phyloP scores from a whole-genome alignment of 805 yeast species.

The Metschnikowia koreensis region DNA sequence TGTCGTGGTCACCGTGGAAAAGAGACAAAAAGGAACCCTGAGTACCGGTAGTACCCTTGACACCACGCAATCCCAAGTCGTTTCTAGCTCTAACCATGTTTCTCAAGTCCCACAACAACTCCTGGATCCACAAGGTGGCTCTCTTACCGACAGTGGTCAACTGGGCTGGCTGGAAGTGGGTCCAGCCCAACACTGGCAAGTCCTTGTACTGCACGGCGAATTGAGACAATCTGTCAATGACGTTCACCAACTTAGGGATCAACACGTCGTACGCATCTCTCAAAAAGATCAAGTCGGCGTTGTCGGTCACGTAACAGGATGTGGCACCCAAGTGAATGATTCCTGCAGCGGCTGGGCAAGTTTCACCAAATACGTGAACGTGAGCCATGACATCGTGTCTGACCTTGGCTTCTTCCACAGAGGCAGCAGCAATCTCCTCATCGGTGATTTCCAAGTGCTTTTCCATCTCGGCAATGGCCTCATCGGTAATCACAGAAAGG shows the following conservation, averaged over 20 bases:
- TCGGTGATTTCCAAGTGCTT: slow-evolving; percentile 80
- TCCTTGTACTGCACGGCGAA: slow-evolving; percentile 93
- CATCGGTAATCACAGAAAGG: slow-evolving; percentile 77
- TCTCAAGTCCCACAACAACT: slow-evolving; percentile 95
- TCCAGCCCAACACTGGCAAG: slow-evolving; percentile 97
- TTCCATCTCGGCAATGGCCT: slow-evolving; percentile 86
- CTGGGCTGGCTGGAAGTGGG: slow-evolving; percentile 99
- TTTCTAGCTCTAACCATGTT: slow-evolving; percentile 94
- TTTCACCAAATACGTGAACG: slow-evolving; percentile 90
- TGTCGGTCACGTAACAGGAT: slow-evolving; percentile 95
- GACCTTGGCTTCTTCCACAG: slow-evolving; percentile 93
- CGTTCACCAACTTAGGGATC: slow-evolving; percentile 94
- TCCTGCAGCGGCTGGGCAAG: slow-evolving; percentile 95
- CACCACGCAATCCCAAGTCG: slow-evolving; percentile 95
- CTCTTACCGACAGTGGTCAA: slow-evolving; percentile 98
- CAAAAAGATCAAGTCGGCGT: slow-evolving; percentile 93
- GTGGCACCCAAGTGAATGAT: slow-evolving; percentile 98
- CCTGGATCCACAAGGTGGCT: slow-evolving; percentile 97
- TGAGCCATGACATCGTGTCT: slow-evolving; percentile 99
- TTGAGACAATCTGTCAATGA: slow-evolving; percentile 81
- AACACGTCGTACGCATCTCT: slow-evolving; percentile 93
- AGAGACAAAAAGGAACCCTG: slow-evolving; percentile 94
- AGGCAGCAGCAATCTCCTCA: slow-evolving; percentile 86
- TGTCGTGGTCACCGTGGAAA: slow-evolving; percentile 95
- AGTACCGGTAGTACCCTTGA: slow-evolving; percentile 98